A percentile compares a stretch with the other conserved stretches of the same genome.
Conservation (phyloP, 2,329 filamentous ascomycete genomes). For the Aureobasidium uvarum region DNA sequence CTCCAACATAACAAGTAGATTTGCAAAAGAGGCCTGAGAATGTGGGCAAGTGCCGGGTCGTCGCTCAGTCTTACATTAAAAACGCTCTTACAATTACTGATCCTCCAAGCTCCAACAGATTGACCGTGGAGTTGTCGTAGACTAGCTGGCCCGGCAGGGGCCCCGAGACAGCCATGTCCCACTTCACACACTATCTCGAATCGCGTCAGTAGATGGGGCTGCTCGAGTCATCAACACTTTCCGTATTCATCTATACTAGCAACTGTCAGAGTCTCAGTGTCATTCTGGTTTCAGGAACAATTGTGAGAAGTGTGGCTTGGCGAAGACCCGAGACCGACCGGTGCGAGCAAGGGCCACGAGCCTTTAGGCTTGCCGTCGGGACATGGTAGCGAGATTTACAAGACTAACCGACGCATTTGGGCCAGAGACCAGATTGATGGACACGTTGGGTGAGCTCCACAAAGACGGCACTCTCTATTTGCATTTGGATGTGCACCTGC, state of each 20-base stretch:
- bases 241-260: not conserved
- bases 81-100: not conserved
- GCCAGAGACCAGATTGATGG: not conserved
- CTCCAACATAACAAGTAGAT: not conserved
- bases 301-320: not conserved
- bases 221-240: conserved; percentile 4
- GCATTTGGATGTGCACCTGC: conserved; percentile 18
- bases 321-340: not conserved
- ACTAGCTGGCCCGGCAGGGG: not conserved
- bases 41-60: not conserved
- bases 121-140: conserved; percentile 3
- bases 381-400: conserved; percentile 19
- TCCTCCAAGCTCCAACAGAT: not conserved
- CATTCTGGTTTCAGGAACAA: not conserved
- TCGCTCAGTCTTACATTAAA: conserved; percentile 1
- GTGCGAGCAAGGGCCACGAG: conserved; percentile 10
- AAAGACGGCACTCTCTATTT: conserved; percentile 17
- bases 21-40: not conserved
- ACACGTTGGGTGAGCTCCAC: conserved; percentile 6
- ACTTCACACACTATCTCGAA: not conserved
- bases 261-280: not conserved
- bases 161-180: not conserved
- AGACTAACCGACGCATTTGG: not conserved
- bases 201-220: not conserved
- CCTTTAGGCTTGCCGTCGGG: conserved; percentile 1